Conservation (phyloP, 768 basidiomycete species). For the Kwoniella botswanensis region DNA sequence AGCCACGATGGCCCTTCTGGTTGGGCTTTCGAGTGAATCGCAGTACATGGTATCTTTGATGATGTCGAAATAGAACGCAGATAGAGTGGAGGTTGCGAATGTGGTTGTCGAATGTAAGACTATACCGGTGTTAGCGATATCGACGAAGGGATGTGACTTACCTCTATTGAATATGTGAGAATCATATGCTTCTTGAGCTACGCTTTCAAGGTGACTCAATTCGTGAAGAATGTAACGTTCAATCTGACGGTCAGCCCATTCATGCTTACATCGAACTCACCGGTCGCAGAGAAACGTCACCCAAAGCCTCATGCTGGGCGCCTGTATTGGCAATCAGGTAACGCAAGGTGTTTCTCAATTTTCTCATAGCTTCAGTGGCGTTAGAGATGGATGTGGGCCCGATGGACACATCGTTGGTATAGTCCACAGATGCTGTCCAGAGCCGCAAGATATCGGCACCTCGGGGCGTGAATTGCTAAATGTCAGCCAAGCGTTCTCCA, state of each 20-base stretch:
- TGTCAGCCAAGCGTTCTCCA: not conserved
- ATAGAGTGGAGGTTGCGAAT: constrained; percentile 82
- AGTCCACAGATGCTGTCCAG: constrained; percentile 91
- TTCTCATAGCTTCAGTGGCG: constrained; percentile 74
- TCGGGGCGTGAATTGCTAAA: constrained; percentile 74
- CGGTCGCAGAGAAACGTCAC: constrained; percentile 39
- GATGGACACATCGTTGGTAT: constrained; percentile 84
- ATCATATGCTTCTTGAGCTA: constrained; percentile 71
- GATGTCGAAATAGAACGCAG: constrained; percentile 88
- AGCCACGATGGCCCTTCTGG: constrained; percentile 71
- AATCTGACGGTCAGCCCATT: constrained; percentile 62
- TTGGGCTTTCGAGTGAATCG: constrained; percentile 62
- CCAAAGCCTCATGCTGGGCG: constrained; percentile 45
- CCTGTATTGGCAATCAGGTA: constrained; percentile 82
- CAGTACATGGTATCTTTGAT: constrained; percentile 90
- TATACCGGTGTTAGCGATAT: constrained; percentile 51
- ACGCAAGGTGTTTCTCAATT: constrained; percentile 81
- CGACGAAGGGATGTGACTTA: constrained; percentile 50
- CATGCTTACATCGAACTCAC: constrained; percentile 12
- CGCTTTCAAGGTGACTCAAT: constrained; percentile 72
- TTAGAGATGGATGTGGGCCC: constrained; percentile 77
- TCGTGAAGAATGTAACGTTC: constrained; percentile 89
- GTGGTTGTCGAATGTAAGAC: constrained; percentile 74
- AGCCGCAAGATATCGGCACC: constrained; percentile 85
- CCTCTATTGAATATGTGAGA: constrained; percentile 83